phyloP scores from a whole-genome alignment of 2,329 filamentous ascomycete species.

The Conoideocrella luteorostrata region DNA sequence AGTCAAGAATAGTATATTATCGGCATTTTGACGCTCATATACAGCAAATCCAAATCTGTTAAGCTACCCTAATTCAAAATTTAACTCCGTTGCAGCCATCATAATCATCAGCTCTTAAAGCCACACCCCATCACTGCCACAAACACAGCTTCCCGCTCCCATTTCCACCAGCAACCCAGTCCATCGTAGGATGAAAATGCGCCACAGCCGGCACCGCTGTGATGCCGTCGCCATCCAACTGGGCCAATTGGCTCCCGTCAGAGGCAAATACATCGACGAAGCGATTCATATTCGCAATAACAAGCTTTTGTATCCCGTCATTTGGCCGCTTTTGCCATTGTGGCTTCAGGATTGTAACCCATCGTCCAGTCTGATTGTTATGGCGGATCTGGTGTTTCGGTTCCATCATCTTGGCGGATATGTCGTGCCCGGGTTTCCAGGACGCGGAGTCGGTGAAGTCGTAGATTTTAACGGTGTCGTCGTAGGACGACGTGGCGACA shows the following conservation, averaged over 20 bases:
- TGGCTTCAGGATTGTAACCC: conserved; percentile 76
- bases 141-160: conserved; percentile 88
- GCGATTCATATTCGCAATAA: conserved; percentile 94
- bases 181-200: conserved; percentile 76
- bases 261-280: conserved; percentile 88
- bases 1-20: no score
- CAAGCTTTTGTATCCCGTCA: conserved; percentile 79
- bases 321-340: conserved; percentile 82
- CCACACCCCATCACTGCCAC: conserved; percentile 58
- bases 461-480: conserved; percentile 92
- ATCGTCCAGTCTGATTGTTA: conserved; percentile 93
- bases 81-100: neutral
- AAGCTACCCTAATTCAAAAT: no score
- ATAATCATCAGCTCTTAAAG: neutral
- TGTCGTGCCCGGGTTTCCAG: conserved; percentile 52
- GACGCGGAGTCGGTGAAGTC: conserved; percentile 58
- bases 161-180: conserved; percentile 91
- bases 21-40: no score
- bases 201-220: conserved; percentile 91
- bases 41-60: neutral
- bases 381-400: conserved; percentile 67
- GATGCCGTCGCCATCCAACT: conserved; percentile 81
- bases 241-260: conserved; percentile 79
- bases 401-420: conserved; percentile 58
- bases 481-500: conserved; percentile 87